Evolutionary conservation across 2,329 filamentous ascomycete species (phyloP).

Genomic region (Colletotrichum sp.): DNA sequence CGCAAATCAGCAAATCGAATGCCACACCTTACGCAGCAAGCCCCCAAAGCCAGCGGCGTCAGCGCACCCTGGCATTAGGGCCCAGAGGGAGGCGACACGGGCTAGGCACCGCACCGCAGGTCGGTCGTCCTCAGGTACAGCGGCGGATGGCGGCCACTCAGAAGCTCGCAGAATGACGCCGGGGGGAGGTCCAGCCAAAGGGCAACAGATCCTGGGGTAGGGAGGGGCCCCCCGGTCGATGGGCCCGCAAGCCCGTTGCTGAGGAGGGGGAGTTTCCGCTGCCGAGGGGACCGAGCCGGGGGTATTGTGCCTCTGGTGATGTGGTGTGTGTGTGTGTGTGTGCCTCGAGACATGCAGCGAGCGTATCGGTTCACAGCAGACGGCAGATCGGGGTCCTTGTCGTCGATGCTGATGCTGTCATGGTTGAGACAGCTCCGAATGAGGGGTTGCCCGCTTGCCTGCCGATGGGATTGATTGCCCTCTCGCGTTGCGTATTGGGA

Average conservation of each 20-base stretch:
- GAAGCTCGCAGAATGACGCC: background rate
- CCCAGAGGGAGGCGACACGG: background rate
- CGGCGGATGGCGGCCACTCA: background rate
- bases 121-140: constrained; percentile 2
- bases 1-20: background rate
- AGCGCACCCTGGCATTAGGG: background rate
- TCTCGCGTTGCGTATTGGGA: background rate
- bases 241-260: background rate
- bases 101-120: background rate
- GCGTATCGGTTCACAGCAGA: background rate
- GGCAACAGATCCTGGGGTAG: constrained; percentile 9
- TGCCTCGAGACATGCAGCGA: background rate
- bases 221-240: background rate
- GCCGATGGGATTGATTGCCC: background rate
- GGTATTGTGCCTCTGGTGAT: background rate
- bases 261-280: background rate
- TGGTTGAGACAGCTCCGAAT: background rate
- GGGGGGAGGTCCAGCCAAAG: background rate
- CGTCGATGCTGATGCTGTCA: background rate
- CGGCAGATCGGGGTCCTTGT: background rate
- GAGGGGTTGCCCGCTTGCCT: background rate
- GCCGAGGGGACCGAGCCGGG: constrained; percentile 9
- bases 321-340: background rate
- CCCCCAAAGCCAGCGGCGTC: background rate
- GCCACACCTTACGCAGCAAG: constrained; percentile 5